Base-by-base conservation (phyloP, 805 yeast genomes). In the Debaryomyces maramus region DNA sequence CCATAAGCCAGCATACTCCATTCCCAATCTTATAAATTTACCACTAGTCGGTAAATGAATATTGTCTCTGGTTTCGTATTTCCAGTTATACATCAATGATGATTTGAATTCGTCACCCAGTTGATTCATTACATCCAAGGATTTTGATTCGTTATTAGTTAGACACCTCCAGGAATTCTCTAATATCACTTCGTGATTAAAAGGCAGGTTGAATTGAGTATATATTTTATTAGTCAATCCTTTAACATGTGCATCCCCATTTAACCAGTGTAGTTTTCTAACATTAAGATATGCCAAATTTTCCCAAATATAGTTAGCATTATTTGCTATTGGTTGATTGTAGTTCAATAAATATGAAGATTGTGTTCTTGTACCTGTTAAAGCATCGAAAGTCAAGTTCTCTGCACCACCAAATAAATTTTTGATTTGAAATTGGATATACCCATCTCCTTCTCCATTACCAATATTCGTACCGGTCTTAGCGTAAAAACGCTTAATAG, bases 381-480 rank as follows among this genome's bases (percentile, higher is more conserved):
- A 55, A 36, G 80, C 80, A 52, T 78, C 82, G 41, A 78, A 72
- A 22, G 65, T 63, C 22, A 78, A 47, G 26, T 59, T 60, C 46
- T 78, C 83, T 3, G 75, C 81, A 7, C 83, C 83, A 0, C 83
- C 83, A 61, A 77, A 75, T 14, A 78, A 53, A 50, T 78, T 78
- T 38, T 69, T 69, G 56, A 75, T 51, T 67, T 59, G 89, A 40
- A 90, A 78, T 22, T 87, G 83, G 34, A 88, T 73, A 55, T 90
- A 89, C 1, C 97, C 98, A 56, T 87, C 93, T 21, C 97, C 99
- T 67, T 93, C 98, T 22, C 96, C 96, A 56, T 93, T 91, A 2
- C 98, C 98, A 6, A 93, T 78, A 60, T 89, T 90, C 2, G 98
- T 93, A 3, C 99, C 99, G 1, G 97, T 87, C 52, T 85, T 86